Evolutionary conservation across 1,284 basidiomycete species (phyloP).

Genomic region (Tranzscheliella williamsii): DNA sequence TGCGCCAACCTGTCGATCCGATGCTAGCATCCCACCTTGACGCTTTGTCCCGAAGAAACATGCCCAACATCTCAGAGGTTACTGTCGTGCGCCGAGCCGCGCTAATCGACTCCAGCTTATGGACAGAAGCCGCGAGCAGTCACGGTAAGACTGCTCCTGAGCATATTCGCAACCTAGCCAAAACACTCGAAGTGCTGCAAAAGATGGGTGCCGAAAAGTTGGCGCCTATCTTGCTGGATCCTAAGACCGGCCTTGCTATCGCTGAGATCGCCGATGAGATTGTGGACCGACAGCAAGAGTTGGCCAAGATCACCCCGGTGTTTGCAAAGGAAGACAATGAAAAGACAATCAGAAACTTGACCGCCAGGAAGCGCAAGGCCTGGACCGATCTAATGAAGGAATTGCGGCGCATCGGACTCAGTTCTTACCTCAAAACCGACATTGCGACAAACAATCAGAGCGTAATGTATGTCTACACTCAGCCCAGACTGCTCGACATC

Average conservation of each 20-base stretch:
- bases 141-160: conserved; percentile 13
- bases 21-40: conserved; percentile 43
- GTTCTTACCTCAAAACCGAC: conserved; percentile 65
- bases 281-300: conserved; percentile 70
- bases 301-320: conserved; percentile 62
- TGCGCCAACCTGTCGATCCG: conserved; percentile 73
- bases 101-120: neutral
- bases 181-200: conserved; percentile 37
- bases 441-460: conserved; percentile 70
- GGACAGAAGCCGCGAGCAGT: neutral
- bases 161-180: conserved; percentile 35
- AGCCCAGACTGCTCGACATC: conserved; percentile 50
- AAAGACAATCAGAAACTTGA: conserved; percentile 77
- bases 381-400: conserved; percentile 90
- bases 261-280: conserved; percentile 76
- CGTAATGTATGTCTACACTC: conserved; percentile 71
- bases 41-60: conserved; percentile 28
- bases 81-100: conserved; percentile 3
- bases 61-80: conserved; percentile 20
- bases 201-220: conserved; percentile 26
- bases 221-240: conserved; percentile 23
- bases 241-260: conserved; percentile 55
- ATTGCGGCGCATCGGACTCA: conserved; percentile 77
- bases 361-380: conserved; percentile 81
- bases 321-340: conserved; percentile 62